phyloP scores from a whole-genome alignment of 2,329 filamentous ascomycete species.

The Penicillium psychrosexuale region DNA sequence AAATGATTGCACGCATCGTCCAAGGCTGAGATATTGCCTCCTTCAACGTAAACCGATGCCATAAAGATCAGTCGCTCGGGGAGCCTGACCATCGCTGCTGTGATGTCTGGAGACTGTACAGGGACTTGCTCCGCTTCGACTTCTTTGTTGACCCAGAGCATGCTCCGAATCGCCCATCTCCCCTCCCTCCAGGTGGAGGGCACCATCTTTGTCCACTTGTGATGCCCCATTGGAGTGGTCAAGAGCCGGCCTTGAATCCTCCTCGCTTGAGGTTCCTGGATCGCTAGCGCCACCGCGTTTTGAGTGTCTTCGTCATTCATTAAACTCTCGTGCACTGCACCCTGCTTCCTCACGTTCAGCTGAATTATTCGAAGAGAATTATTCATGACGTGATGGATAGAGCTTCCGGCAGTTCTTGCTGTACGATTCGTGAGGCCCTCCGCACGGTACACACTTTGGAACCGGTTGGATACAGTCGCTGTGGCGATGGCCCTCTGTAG shows the following conservation, averaged over 20 bases:
- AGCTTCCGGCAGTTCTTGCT: slow-evolving; percentile 22
- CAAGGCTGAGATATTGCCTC: slow-evolving; percentile 17
- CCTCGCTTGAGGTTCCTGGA: slow-evolving; percentile 21
- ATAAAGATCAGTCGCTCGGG: slow-evolving; percentile 17
- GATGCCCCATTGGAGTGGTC: background rate
- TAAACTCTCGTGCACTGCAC: slow-evolving; percentile 17
- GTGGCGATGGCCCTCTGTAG: slow-evolving; percentile 13
- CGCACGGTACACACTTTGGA: slow-evolving; percentile 17
- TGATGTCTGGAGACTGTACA: slow-evolving; percentile 21
- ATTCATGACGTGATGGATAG: slow-evolving; percentile 20
- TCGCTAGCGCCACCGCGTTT: slow-evolving; percentile 13
- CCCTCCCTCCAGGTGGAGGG: background rate
- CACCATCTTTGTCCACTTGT: background rate
- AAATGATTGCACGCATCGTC: slow-evolving; percentile 13
- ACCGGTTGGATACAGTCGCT: slow-evolving; percentile 15
- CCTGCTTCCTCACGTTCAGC: slow-evolving; percentile 21
- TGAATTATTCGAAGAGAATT: slow-evolving; percentile 18
- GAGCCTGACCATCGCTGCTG: slow-evolving; percentile 9
- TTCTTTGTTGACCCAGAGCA: slow-evolving; percentile 13
- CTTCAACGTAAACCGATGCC: slow-evolving; percentile 26
- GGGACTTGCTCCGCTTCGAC: slow-evolving; percentile 16
- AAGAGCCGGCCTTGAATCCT: slow-evolving; percentile 9
- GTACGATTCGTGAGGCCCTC: slow-evolving; percentile 19
- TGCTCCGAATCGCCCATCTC: slow-evolving; percentile 15
- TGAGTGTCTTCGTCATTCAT: slow-evolving; percentile 19